A percentile compares a stretch with the other conserved stretches of the same genome.
phyloP scores from a whole-genome alignment of 768 basidiomycete genomes.

The Dioszegia crocea region DNA sequence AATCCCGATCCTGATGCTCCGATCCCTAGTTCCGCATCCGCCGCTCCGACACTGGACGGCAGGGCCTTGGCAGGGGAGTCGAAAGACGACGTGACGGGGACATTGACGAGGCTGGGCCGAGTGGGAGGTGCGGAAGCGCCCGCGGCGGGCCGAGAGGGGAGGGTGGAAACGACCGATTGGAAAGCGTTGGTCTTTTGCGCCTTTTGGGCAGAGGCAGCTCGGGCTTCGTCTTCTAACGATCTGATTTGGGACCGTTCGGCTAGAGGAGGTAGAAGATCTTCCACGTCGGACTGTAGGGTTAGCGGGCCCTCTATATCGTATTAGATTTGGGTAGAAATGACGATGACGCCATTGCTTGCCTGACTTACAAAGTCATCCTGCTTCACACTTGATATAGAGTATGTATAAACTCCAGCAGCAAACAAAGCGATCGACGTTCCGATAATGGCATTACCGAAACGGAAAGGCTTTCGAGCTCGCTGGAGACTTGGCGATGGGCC shows the following conservation, averaged over 20 bases:
- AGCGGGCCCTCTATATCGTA: background rate
- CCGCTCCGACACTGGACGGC: background rate
- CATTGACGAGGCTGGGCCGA: background rate
- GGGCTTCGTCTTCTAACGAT: constrained; percentile 50
- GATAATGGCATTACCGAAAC: constrained; percentile 70
- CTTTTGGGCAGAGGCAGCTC: constrained; percentile 17
- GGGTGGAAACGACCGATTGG: constrained; percentile 29
- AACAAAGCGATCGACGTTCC: constrained; percentile 70
- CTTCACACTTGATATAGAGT: constrained; percentile 89
- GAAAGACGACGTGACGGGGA: background rate
- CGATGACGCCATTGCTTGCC: background rate
- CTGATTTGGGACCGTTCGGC: constrained; percentile 43
- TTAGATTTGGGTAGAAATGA: background rate
- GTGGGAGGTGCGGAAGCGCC: background rate
- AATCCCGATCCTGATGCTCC: background rate
- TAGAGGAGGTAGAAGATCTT: constrained; percentile 49
- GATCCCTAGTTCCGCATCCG: background rate
- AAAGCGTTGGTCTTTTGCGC: constrained; percentile 9
- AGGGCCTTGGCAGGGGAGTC: background rate
- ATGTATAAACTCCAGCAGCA: constrained; percentile 76
- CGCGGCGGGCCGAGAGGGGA: constrained; percentile 11
- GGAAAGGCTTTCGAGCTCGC: constrained; percentile 82
- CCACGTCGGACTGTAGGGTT: constrained; percentile 40
- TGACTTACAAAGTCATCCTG: constrained; percentile 72
- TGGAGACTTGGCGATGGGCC: constrained; percentile 79